Percentiles rank a stretch among this genome's conserved stretches.
These are phyloP conservation scores for Reutealis trisperma DNA, from an alignment of 345 rosid genomes.

Conservation along the genomic window DNA sequence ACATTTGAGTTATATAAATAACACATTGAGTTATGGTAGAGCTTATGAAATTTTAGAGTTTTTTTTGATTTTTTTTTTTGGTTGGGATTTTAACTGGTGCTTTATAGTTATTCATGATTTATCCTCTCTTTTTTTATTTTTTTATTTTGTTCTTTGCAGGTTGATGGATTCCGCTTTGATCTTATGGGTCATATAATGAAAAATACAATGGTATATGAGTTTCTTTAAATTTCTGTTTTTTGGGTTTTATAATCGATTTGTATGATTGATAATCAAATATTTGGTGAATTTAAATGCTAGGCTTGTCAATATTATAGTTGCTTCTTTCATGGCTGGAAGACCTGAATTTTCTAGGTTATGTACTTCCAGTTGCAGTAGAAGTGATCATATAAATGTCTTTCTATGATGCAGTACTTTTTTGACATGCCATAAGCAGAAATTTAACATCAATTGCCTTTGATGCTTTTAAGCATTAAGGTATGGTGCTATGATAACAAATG, in stretches of 20 bases:
- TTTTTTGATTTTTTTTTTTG: conserved; percentile 7
- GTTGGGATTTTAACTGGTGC: conserved; percentile 9
- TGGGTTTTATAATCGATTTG: background rate
- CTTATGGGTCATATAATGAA: conserved; percentile 99
- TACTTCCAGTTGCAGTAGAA: background rate
- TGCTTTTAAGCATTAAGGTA: conserved; percentile 8
- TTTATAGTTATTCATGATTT: conserved; percentile 16
- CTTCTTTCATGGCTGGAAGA: conserved; percentile 2
- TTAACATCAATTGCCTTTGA: conserved; percentile 1
- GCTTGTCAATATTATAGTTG: background rate
- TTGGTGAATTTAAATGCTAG: conserved; percentile 4
- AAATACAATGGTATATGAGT: conserved; percentile 68
- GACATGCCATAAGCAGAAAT: background rate
- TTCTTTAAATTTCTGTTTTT: conserved; percentile 5
- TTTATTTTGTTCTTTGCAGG: conserved; percentile 47
- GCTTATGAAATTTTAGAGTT: background rate
- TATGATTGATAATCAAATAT: background rate
- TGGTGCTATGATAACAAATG: background rate
- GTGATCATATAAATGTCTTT: background rate
- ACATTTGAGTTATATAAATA: background rate
- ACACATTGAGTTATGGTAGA: conserved; percentile 4
- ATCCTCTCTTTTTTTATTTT: background rate
- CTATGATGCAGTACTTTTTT: conserved; percentile 1
- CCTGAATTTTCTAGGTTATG: background rate
- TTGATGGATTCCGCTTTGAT: conserved; percentile 96